Percentiles rank a stretch among this genome's conserved stretches.
These are phyloP conservation scores for Leishmania arabica DNA, from an alignment of 208 protist genomes.

Conservation along the genomic window DNA sequence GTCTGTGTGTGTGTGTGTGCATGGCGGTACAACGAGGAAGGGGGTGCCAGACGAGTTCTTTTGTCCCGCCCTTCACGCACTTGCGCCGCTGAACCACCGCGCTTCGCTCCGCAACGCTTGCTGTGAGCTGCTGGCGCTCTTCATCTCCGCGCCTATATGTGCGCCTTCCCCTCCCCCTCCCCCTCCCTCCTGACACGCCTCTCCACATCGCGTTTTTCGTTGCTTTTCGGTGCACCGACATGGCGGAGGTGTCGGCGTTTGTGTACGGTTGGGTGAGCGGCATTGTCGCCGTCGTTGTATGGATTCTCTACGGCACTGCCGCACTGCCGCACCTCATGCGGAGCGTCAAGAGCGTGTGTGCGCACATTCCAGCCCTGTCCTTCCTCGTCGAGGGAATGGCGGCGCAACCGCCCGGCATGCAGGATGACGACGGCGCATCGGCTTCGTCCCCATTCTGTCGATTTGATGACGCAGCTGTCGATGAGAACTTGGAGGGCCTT, in stretches of 20 bases:
- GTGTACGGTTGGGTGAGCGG: conserved; percentile 62
- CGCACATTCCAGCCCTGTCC: conserved; percentile 9
- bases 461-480: conserved; percentile 13
- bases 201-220: background rate
- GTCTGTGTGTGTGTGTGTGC: background rate
- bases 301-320: conserved; percentile 58
- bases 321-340: conserved; percentile 33
- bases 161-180: background rate
- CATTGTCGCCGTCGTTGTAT: conserved; percentile 39
- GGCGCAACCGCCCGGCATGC: background rate
- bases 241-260: conserved; percentile 35
- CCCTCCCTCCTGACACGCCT: background rate
- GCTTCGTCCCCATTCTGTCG: background rate
- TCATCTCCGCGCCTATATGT: background rate
- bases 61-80: background rate
- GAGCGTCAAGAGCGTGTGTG: conserved; percentile 18
- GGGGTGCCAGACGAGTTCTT: background rate
- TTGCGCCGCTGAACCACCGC: background rate
- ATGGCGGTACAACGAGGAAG: background rate
- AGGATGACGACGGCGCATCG: background rate
- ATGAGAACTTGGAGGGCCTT: conserved; percentile 45
- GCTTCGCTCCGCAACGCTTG: background rate
- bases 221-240: background rate
- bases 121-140: background rate
- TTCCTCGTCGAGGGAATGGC: background rate